These are phyloP conservation scores for Rugonectria rugulosa DNA, from an alignment of 2,329 filamentous ascomycete species.

Conservation along the genomic window DNA sequence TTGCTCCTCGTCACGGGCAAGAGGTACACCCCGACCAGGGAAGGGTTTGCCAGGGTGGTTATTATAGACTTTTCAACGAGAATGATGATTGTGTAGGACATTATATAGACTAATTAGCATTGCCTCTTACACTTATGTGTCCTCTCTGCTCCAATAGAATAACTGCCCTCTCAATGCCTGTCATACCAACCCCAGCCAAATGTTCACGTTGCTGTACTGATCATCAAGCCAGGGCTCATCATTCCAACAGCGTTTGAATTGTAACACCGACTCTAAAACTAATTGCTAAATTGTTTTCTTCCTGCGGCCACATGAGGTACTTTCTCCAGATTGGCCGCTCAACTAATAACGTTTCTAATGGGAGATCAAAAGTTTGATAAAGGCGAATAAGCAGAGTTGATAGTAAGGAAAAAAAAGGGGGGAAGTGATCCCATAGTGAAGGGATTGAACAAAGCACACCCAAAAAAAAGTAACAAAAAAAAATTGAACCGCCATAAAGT, in stretches of 20 bases:
- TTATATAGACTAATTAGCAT: too few species aligned
- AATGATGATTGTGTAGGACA: too few species aligned
- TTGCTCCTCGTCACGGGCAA: too few species aligned
- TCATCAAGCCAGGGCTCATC: too few species aligned
- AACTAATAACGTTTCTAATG: constrained; percentile 21
- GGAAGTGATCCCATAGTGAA: background rate
- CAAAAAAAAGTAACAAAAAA: constrained; percentile 27
- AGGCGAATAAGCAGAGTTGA: constrained; percentile 32
- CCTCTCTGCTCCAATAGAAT: too few species aligned
- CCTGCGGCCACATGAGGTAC: background rate
- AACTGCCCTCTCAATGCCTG: too few species aligned
- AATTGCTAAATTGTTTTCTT: constrained; percentile 3
- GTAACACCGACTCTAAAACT: background rate
- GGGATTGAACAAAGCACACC: constrained; percentile 13
- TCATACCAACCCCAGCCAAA: background rate
- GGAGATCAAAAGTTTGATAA: constrained; percentile 21
- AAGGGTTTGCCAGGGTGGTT: too few species aligned
- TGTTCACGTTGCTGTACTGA: too few species aligned
- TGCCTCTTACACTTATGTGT: too few species aligned
- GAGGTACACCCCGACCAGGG: too few species aligned
- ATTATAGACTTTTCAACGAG: too few species aligned
- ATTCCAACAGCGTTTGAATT: background rate
- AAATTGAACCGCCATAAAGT: constrained; percentile 29
- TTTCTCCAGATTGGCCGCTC: background rate
- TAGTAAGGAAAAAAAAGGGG: background rate